Evolutionary conservation across 345 rosid genomes (phyloP), one percentile per base, ranked within the genome.

Genomic region (Brassica rapa): DNA sequence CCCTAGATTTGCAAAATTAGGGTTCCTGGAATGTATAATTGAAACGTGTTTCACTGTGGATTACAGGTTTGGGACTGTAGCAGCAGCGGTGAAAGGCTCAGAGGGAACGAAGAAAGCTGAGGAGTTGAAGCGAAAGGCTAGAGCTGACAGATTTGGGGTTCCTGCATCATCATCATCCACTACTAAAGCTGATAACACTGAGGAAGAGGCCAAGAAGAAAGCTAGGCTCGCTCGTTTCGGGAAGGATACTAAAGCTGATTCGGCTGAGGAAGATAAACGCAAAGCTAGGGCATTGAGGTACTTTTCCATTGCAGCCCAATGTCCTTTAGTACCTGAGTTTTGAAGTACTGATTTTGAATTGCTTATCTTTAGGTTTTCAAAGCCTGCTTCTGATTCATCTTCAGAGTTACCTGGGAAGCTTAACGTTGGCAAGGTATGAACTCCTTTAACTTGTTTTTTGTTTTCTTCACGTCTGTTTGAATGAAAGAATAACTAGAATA

Each of bases 121-220:
- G 85, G 94, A 89, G 67, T 71, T 86, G 80, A 95, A 93, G 85
- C 91, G 96, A 81, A 95, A 90, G 82, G 93, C 97, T 72, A 84
- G 99, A 82, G 97, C 96, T 70, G 98, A 93, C 84, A 93, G 99
- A 82, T 94, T 94, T 83, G 96, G 97, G 73, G 83, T 87, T 66
- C 76, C 90, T 60, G 81, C 87, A 53, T 43, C 88, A 23, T 30
- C 88, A 30, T 84, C 87, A 43, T 37, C 88, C 29, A 30, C 88
- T 23, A 5, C 73, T 11, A 7, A 60, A 60, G 64, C 25, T 77
- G 84, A 6, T 62, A 67, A 82, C 63, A 29, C 80, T 67, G 93
- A 87, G 66, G 91, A 83, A 81, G 97, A 88, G 6, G 82, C 80
- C 3, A 94, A 94, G 87, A 94, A 86, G 89, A 94, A 94, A 85